phyloP scores from a whole-genome alignment of 1,284 basidiomycete species.

The Albatrellus sp. region DNA sequence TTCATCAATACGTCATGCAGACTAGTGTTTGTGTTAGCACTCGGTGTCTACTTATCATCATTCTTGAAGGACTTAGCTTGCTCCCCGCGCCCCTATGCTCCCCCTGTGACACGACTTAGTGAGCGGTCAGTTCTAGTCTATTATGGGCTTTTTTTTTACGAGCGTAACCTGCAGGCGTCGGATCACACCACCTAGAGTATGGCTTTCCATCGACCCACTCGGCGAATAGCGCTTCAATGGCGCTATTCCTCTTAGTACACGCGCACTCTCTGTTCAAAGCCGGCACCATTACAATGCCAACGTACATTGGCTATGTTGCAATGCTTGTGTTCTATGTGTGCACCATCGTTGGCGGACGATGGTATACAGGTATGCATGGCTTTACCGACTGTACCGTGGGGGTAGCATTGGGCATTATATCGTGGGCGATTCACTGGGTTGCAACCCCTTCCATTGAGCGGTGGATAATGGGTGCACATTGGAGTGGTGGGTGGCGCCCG shows the following conservation, averaged over 20 bases:
- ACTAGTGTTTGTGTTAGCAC: constrained; percentile 59
- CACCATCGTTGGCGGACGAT: constrained; percentile 23
- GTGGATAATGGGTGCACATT: constrained; percentile 39
- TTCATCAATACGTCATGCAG: constrained; percentile 23
- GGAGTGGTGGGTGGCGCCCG: constrained; percentile 32
- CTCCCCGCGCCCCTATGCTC: constrained; percentile 82
- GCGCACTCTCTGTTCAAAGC: constrained; percentile 35
- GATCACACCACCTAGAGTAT: constrained; percentile 78
- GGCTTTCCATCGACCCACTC: constrained; percentile 97
- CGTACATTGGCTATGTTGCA: constrained; percentile 7
- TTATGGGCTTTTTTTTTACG: constrained; percentile 1
- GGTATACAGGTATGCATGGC: constrained; percentile 90
- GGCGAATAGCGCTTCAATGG: constrained; percentile 84
- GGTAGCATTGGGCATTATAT: constrained; percentile 45
- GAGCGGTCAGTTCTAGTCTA: constrained; percentile 17
- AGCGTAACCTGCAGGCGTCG: constrained; percentile 44
- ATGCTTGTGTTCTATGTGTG: constrained; percentile 8
- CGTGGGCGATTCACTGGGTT: constrained; percentile 47
- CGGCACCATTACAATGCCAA: constrained; percentile 13
- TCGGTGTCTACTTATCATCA: constrained; percentile 78
- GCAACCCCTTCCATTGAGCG: constrained; percentile 25
- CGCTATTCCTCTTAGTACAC: constrained; percentile 59
- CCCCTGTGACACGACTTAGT: constrained; percentile 83
- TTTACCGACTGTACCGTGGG: constrained; percentile 70
- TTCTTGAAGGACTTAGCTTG: constrained; percentile 87